Evolutionary conservation across 257 asterid species (phyloP).

Genomic region (Scutellaria galericulata): DNA sequence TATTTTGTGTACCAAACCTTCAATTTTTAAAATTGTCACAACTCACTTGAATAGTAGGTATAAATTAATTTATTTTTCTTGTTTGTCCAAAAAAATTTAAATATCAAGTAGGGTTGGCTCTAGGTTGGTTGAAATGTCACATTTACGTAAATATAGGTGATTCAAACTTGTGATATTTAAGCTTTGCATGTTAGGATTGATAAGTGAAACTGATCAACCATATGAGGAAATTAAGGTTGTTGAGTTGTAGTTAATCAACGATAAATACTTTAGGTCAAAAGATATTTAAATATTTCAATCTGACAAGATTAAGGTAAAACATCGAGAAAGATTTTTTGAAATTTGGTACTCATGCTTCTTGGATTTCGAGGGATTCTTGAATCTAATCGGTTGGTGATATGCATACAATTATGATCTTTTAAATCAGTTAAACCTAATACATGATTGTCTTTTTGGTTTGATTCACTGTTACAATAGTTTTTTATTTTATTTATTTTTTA

Average conservation of each 20-base stretch:
- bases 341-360: no score
- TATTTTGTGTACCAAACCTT: no score
- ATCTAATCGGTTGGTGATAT: no score
- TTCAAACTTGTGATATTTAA: neutral
- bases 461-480: no score
- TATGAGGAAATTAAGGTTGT: constrained; percentile 18
- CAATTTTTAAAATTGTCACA: neutral
- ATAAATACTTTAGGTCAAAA: neutral
- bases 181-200: neutral
- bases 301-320: no score
- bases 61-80: neutral
- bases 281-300: no score
- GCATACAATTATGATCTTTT: no score
- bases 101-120: constrained; percentile 31
- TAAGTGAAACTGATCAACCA: neutral
- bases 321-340: no score
- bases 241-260: constrained; percentile 7
- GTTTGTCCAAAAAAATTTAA: constrained; percentile 17
- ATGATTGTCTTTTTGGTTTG: no score
- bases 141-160: neutral
- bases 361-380: no score
- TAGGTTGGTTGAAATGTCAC: constrained; percentile 33
- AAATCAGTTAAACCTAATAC: no score
- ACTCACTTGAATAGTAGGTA: constrained; percentile 10
- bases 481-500: no score